Base-by-base conservation (phyloP, 2,329 filamentous ascomycete species). In the Microcyclosporella mali region DNA sequence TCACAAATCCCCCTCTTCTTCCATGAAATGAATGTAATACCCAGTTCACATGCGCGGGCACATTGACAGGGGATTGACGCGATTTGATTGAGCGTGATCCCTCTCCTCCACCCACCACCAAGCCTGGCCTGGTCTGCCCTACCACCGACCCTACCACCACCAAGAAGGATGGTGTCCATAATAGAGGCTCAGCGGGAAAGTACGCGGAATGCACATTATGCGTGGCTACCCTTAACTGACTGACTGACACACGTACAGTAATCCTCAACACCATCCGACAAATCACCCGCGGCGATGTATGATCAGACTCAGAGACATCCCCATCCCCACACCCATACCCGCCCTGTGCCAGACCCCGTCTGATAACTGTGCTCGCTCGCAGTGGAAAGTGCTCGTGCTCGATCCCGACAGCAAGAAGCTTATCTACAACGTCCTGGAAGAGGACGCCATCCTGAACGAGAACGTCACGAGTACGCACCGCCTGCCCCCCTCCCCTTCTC, bases 351-450 rank as follows among this genome's bases (percentile, higher is more conserved):
- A 14, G 36, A 21, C 17, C 28, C 8, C 10, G 32, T 39, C 47
- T 49, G 39, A 50, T 40, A 17, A n/a, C n/a, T n/a, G 43, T 47
- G 40, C 36, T 41, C 53, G 56, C 31, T 3, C 39, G 14, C 55
- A 95, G 88, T 98, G 92, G 92, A 98, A 97, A 78, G 86, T 95
- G 55, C 72, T 98, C 56, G 83, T 98, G 40, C 74, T 95, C 58
- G 92, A 98, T 69, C 82, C 86, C 55, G 75, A 73, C 43, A 89
- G 87, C 63, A 82, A 83, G 64, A 89, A 84, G 66, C 78, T 98
- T 57, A 77, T 98, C 57, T 84, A 94, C 68, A 94, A 90, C 73
- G 85, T 87, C 35, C 79, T 90, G 63, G 90, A 88, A 60, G 85
- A 95, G 72, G 90, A 98, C 78, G 88, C 95, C 60, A 94, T 98